phyloP scores from a whole-genome alignment of 2,329 filamentous ascomycete species.

The Lithohypha guttulata region DNA sequence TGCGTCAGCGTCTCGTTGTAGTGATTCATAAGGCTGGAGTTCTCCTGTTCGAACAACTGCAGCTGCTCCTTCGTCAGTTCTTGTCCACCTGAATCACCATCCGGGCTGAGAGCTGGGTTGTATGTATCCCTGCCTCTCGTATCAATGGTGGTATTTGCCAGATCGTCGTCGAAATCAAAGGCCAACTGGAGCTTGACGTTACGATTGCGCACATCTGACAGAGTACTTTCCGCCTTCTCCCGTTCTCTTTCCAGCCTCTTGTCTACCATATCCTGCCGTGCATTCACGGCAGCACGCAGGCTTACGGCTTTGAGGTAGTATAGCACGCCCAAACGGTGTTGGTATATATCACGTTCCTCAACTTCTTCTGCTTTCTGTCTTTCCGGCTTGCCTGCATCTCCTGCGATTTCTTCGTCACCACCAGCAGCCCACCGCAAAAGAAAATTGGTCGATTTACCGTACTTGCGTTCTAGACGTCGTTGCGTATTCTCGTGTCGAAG shows the following conservation, averaged over 20 bases:
- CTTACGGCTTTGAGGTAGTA: slow-evolving; percentile 69
- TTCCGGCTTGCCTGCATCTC: slow-evolving; percentile 40
- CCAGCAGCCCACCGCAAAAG: slow-evolving; percentile 58
- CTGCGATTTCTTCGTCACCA: slow-evolving; percentile 31
- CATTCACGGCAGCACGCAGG: slow-evolving; percentile 63
- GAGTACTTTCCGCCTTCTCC: slow-evolving; percentile 77
- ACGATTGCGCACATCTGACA: slow-evolving; percentile 53
- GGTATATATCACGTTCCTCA: slow-evolving; percentile 52
- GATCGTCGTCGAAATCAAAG: slow-evolving; percentile 19
- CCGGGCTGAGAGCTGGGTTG: slow-evolving; percentile 17
- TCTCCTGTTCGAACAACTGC: slow-evolving; percentile 87
- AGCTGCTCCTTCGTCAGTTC: slow-evolving; percentile 72
- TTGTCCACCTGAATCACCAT: slow-evolving; percentile 27
- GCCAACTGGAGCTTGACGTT: slow-evolving; percentile 12
- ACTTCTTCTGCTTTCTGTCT: slow-evolving; percentile 67
- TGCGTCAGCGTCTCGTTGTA: slow-evolving; percentile 92
- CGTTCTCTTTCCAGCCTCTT: slow-evolving; percentile 71
- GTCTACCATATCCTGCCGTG: slow-evolving; percentile 89
- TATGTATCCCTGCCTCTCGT: slow-evolving; percentile 19
- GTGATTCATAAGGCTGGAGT: slow-evolving; percentile 82
- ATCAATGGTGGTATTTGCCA: slow-evolving; percentile 23
- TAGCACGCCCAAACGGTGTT: slow-evolving; percentile 70
- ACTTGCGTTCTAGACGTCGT: slow-evolving; percentile 62
- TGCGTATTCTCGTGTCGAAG: slow-evolving; percentile 66
- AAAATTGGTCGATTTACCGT: slow-evolving; percentile 42